A percentile compares a stretch with the other conserved stretches of the same genome.
These are phyloP conservation scores for Terfezia claveryi DNA, from an alignment of 495 filamentous ascomycete species.

Conservation along the genomic window DNA sequence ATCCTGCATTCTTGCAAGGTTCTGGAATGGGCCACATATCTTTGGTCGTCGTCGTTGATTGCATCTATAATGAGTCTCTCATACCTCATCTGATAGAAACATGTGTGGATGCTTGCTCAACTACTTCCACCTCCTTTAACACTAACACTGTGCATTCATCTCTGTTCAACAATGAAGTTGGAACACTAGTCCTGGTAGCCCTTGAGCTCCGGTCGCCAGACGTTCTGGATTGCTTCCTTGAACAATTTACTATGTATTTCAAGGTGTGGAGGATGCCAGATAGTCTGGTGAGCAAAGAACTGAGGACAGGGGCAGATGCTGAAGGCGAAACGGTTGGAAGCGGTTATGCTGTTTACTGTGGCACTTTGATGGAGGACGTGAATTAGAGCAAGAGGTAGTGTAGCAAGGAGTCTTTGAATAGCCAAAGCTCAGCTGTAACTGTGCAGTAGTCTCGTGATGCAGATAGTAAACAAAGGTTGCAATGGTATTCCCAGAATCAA, in stretches of 20 bases:
- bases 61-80: slow-evolving; percentile 73
- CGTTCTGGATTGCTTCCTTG: slow-evolving; percentile 69
- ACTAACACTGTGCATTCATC: slow-evolving; percentile 25
- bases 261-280: slow-evolving; percentile 58
- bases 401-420: no score
- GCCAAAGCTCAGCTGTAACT: no score
- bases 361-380: slow-evolving; percentile 25
- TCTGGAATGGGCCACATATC: slow-evolving; percentile 24
- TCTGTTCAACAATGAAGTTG: background rate
- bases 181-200: slow-evolving; percentile 47
- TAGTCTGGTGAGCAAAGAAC: slow-evolving; percentile 28
- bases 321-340: background rate
- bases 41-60: slow-evolving; percentile 60
- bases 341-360: slow-evolving; percentile 30
- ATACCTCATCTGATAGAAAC: slow-evolving; percentile 64
- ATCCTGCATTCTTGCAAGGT: slow-evolving; percentile 5
- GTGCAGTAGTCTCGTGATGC: no score
- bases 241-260: slow-evolving; percentile 41
- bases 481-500: no score
- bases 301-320: slow-evolving; percentile 25
- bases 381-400: no score
- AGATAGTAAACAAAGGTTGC: no score
- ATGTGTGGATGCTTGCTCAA: slow-evolving; percentile 49
- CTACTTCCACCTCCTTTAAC: no score
- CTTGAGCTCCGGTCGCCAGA: slow-evolving; percentile 68